Evolutionary conservation across 2,329 filamentous ascomycete species (phyloP).

Genomic region (Fusarium sp.): DNA sequence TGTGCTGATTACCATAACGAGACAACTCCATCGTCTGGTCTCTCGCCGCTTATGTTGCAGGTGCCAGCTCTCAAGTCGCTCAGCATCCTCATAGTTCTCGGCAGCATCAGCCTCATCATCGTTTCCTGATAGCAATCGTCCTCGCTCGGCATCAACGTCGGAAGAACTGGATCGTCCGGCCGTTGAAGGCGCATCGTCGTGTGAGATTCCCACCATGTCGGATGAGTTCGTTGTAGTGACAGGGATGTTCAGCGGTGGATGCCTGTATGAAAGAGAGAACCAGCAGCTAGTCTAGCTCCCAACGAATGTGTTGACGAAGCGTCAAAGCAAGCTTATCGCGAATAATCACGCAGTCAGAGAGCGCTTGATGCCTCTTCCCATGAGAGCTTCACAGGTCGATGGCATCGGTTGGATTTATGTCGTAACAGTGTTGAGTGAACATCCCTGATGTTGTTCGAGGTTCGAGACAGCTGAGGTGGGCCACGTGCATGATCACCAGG

Average conservation of each 20-base stretch:
- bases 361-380: conserved; percentile 1
- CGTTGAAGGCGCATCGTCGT: conserved; percentile 29
- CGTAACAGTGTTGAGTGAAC: background rate
- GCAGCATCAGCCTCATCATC: conserved; percentile 12
- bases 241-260: conserved; percentile 17
- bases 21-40: conserved; percentile 38
- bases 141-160: conserved; percentile 29
- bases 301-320: conserved; percentile 1
- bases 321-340: background rate
- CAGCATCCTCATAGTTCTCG: conserved; percentile 25
- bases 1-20: conserved; percentile 38
- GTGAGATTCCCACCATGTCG: conserved; percentile 31
- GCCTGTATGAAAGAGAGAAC: conserved; percentile 6
- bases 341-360: background rate
- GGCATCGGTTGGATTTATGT: background rate
- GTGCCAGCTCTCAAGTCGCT: conserved; percentile 39
- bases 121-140: conserved; percentile 25
- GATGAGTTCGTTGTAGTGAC: conserved; percentile 28
- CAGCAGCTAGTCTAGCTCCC: conserved; percentile 4
- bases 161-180: conserved; percentile 21
- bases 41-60: conserved; percentile 34
- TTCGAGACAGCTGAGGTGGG: conserved; percentile 24
- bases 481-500: conserved; percentile 34
- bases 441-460: conserved; percentile 34
- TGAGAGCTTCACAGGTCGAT: background rate